Evolutionary conservation across 2,329 filamentous ascomycete genomes (phyloP).

Genomic region (Colletotrichum sp.): DNA sequence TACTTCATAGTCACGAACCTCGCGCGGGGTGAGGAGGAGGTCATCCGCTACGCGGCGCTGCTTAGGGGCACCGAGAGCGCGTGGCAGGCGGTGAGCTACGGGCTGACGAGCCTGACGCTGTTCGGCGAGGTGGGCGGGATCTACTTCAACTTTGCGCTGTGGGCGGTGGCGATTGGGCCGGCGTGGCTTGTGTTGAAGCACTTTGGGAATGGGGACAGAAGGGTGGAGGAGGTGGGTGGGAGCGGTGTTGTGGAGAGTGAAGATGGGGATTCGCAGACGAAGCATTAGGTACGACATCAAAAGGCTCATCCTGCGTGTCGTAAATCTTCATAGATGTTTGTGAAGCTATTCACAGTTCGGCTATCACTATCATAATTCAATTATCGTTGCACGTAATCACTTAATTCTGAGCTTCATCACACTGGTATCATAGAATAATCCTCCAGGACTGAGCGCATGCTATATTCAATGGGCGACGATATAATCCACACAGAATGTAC

Average conservation of each 20-base stretch:
- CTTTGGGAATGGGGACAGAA: slow-evolving; percentile 44
- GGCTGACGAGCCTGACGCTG: slow-evolving; percentile 63
- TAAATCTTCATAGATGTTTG: neutral
- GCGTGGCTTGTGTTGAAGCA: slow-evolving; percentile 70
- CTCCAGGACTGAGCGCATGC: neutral
- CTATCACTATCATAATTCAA: neutral
- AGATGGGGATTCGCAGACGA: slow-evolving; percentile 18
- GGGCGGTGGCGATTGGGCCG: slow-evolving; percentile 67
- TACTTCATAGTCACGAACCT: slow-evolving; percentile 76
- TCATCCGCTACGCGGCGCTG: slow-evolving; percentile 71
- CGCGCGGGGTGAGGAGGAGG: slow-evolving; percentile 64
- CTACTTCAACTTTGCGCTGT: slow-evolving; percentile 74
- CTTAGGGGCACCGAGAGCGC: slow-evolving; percentile 75
- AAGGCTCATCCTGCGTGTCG: neutral
- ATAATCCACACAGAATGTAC: neutral
- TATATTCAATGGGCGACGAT: rapidly evolving
- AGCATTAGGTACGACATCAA: neutral
- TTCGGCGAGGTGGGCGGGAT: slow-evolving; percentile 71
- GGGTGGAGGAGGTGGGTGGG: neutral
- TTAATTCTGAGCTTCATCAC: neutral
- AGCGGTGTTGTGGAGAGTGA: slow-evolving; percentile 13
- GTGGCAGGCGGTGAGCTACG: slow-evolving; percentile 76
- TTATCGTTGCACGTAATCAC: neutral
- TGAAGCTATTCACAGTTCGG: neutral
- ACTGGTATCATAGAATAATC: rapidly evolving